These are phyloP conservation scores for Bipolaris victoriae DNA, from an alignment of 2,329 filamentous ascomycete genomes.

Conservation along the genomic window DNA sequence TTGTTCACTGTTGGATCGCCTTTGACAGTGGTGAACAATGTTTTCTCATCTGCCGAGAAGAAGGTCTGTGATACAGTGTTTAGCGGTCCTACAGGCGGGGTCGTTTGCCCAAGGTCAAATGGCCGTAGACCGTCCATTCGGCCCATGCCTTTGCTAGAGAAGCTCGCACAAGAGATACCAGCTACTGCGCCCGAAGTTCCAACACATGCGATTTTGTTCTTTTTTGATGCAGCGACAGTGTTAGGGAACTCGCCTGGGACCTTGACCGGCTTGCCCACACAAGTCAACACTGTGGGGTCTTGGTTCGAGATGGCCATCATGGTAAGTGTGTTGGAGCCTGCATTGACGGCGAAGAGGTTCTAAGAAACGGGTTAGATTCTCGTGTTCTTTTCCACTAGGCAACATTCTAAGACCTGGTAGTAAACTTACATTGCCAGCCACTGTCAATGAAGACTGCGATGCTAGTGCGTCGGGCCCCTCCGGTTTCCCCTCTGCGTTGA, in stretches of 20 bases:
- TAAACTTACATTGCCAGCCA: conserved; percentile 60
- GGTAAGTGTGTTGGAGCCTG: conserved; percentile 49
- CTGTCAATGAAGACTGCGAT: conserved; percentile 58
- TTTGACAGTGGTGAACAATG: conserved; percentile 65
- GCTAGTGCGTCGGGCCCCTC: conserved; percentile 59
- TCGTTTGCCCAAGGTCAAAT: conserved; percentile 62
- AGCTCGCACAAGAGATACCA: conserved; percentile 48
- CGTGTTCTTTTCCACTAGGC: background rate
- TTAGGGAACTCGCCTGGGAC: conserved; percentile 50
- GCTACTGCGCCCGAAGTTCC: conserved; percentile 45
- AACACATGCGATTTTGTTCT: conserved; percentile 48
- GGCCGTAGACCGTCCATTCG: conserved; percentile 43
- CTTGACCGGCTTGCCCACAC: conserved; percentile 42
- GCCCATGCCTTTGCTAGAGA: conserved; percentile 38
- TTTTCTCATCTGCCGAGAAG: conserved; percentile 62
- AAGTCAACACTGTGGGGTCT: conserved; percentile 38
- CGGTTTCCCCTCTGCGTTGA: conserved; percentile 46
- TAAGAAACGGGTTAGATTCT: conserved; percentile 28
- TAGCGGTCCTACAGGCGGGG: conserved; percentile 62
- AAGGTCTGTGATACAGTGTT: conserved; percentile 67
- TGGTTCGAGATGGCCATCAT: conserved; percentile 45
- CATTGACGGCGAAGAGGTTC: conserved; percentile 61
- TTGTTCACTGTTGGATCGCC: conserved; percentile 62
- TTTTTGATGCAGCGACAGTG: conserved; percentile 47
- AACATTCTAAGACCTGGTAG: no score